phyloP scores from a whole-genome alignment of 2,329 filamentous ascomycete species.

The Talaromyces rugulosus region DNA sequence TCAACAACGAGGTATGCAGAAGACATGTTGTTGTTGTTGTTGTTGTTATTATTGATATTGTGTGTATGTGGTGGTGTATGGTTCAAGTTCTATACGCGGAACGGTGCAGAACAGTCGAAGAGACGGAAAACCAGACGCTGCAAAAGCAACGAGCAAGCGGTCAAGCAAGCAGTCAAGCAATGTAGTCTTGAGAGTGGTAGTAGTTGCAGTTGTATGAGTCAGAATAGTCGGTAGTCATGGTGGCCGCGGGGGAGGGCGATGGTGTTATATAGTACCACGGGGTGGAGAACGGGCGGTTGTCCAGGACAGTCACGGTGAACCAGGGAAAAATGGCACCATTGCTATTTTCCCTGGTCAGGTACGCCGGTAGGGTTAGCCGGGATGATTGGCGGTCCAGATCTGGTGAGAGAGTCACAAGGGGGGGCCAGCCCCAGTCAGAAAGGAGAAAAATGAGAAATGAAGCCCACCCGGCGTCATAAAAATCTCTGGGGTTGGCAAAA shows the following conservation, averaged over 20 bases:
- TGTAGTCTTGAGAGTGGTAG: background rate
- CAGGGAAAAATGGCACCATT: constrained; percentile 8
- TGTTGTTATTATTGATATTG: background rate
- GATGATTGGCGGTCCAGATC: background rate
- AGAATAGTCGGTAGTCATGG: background rate
- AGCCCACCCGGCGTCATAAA: background rate
- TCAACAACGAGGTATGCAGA: constrained; percentile 54
- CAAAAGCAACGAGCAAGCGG: background rate
- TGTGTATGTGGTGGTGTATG: background rate
- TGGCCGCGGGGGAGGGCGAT: background rate
- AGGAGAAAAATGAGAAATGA: background rate
- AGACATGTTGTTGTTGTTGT: constrained; percentile 25
- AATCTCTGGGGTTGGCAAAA: background rate
- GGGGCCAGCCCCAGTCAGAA: background rate
- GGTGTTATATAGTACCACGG: constrained; percentile 7
- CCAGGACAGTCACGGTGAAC: background rate
- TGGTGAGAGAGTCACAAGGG: constrained; percentile 1
- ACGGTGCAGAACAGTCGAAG: background rate
- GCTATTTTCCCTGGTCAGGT: constrained; percentile 2
- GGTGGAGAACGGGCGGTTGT: background rate
- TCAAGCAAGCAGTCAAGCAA: background rate
- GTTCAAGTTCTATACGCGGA: background rate
- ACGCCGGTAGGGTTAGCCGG: background rate
- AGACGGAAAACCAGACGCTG: background rate
- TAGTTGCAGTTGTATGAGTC: background rate